Conservation (phyloP, 495 filamentous ascomycete genomes). For the Lophiostoma macrostomum region DNA sequence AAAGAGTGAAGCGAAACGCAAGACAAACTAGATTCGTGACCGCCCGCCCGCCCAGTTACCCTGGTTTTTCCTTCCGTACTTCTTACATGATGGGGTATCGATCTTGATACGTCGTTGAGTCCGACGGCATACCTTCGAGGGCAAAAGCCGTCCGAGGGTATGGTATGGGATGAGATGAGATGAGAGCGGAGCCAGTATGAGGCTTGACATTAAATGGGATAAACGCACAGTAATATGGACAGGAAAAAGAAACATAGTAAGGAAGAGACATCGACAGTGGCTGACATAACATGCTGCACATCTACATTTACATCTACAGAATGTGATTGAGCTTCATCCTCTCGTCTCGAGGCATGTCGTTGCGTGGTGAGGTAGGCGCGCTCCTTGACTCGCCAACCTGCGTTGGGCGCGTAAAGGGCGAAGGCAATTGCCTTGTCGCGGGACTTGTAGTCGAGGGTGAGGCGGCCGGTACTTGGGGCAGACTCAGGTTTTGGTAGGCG, state of each 20-base stretch:
- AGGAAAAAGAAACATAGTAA: too few relatives aligned
- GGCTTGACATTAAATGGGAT: not conserved
- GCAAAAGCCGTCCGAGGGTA: too few relatives aligned
- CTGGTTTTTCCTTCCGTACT: conserved; percentile 19
- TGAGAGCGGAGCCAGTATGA: not conserved
- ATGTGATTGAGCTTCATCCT: conserved; percentile 26
- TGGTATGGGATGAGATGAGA: not conserved
- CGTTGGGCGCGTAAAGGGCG: conserved; percentile 14
- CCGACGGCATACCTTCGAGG: too few relatives aligned
- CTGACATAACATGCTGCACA: too few relatives aligned
- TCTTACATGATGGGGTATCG: conserved; percentile 24
- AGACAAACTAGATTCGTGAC: too few relatives aligned
- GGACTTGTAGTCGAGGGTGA: conserved; percentile 18
- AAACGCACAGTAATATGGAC: conserved; percentile 4
- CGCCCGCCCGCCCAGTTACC: not conserved
- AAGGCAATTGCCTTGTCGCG: conserved; percentile 25
- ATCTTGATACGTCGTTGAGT: too few relatives aligned
- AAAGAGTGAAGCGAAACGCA: not conserved
- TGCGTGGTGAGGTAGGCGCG: conserved; percentile 20
- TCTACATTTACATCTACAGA: conserved; percentile 1
- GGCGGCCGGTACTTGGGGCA: conserved; percentile 2
- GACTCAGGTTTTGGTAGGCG: conserved; percentile 23
- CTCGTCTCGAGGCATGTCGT: conserved; percentile 17
- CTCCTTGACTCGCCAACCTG: conserved; percentile 19
- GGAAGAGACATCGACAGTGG: too few relatives aligned